A percentile compares a stretch with the other conserved stretches of the same genome.
Conservation (phyloP, 176 grass and related monocot genomes). For the Eragrostis nindensis region DNA sequence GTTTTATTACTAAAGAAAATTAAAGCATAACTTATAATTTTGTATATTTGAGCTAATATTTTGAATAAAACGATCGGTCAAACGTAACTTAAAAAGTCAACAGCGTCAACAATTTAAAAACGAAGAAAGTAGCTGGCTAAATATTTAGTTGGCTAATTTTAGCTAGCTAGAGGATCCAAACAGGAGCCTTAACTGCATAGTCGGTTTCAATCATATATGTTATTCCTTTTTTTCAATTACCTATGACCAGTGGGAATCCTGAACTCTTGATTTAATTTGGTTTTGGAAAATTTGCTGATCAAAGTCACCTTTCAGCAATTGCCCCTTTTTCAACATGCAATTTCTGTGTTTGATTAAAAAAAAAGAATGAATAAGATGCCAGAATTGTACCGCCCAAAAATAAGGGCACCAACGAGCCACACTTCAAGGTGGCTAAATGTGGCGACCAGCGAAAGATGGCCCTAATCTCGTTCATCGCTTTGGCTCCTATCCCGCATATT, state of each 20-base stretch:
- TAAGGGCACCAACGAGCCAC: slow-evolving; percentile 38
- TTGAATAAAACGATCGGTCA: too few species aligned
- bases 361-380: not conserved
- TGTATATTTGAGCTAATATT: too few species aligned
- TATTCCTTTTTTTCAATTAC: not conserved
- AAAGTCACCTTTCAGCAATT: not conserved
- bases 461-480: slow-evolving; percentile 24
- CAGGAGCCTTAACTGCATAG: too few species aligned
- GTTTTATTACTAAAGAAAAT: too few species aligned
- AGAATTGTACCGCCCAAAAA: slow-evolving; percentile 43
- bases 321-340: not conserved
- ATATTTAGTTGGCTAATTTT: too few species aligned
- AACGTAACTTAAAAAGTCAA: too few species aligned
- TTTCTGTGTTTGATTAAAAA: not conserved
- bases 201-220: not conserved
- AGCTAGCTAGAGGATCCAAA: too few species aligned
- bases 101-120: too few species aligned
- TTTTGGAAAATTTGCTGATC: not conserved
- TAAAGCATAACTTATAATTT: too few species aligned
- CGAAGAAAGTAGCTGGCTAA: too few species aligned
- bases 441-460: not conserved
- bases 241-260: too few species aligned
- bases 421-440: slow-evolving; percentile 30
- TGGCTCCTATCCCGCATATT: not conserved
- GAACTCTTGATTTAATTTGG: not conserved